Conservation (phyloP, 1,284 basidiomycete species). For the Meripilus lineatus region DNA sequence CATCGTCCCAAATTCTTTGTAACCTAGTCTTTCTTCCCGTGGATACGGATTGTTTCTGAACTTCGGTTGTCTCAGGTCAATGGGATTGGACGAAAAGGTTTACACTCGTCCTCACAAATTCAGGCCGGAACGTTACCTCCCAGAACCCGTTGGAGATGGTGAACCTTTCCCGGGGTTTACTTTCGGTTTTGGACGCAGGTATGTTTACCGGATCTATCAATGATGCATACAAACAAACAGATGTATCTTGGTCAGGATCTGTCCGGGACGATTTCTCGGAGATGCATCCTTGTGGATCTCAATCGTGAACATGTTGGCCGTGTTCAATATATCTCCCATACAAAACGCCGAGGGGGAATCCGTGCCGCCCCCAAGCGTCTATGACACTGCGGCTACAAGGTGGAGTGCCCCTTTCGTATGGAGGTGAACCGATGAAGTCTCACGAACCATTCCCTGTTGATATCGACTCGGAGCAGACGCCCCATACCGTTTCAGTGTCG, state of each 20-base stretch:
- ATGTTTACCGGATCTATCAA: too few relatives aligned
- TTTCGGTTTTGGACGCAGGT: background rate
- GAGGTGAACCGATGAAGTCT: too few relatives aligned
- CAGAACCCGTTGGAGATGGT: background rate
- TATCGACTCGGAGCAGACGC: background rate
- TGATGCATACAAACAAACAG: too few relatives aligned
- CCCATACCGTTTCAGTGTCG: background rate
- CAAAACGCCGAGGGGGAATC: conserved; percentile 13
- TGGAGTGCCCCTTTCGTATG: background rate
- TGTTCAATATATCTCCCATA: conserved; percentile 13
- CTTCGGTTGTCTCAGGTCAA: background rate
- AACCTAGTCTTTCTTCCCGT: conserved; percentile 4
- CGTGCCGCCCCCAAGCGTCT: background rate
- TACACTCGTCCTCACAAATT: conserved; percentile 7
- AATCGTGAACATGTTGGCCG: conserved; percentile 15
- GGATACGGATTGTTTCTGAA: background rate
- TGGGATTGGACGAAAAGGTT: conserved; percentile 2
- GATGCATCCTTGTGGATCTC: conserved; percentile 15
- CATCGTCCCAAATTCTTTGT: conserved; percentile 19
- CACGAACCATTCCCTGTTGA: background rate
- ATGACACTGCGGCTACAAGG: background rate
- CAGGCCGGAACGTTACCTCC: conserved; percentile 2
- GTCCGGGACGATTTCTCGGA: conserved; percentile 17
- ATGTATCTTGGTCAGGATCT: conserved; percentile 8
- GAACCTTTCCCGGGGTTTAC: background rate